A percentile compares a stretch with the other conserved stretches of the same genome.
Conservation (phyloP, 2,329 filamentous ascomycete species). For the Cucurbitaria berberidis region DNA sequence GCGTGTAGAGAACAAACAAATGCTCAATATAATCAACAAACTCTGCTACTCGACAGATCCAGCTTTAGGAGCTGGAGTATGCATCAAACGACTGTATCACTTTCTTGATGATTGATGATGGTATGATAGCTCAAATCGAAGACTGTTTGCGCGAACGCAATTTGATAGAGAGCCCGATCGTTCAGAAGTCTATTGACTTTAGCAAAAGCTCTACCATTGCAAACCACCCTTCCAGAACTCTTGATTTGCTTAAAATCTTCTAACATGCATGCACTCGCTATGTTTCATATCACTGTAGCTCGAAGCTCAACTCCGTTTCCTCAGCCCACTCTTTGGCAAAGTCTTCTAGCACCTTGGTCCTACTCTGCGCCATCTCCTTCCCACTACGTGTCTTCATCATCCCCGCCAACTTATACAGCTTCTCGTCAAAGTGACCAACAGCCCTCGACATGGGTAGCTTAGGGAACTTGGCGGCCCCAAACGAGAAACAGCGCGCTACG, state of each 20-base stretch:
- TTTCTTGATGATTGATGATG: too few species aligned
- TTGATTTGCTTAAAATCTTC: not conserved
- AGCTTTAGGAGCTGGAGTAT: too few species aligned
- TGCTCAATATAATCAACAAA: too few species aligned
- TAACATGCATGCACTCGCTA: not conserved
- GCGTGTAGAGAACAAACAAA: too few species aligned
- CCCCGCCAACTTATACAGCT: slow-evolving; percentile 37
- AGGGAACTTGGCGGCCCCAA: slow-evolving; percentile 61
- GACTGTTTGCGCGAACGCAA: not conserved
- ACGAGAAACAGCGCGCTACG: slow-evolving; percentile 79
- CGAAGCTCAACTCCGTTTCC: slow-evolving; percentile 22
- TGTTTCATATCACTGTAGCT: slow-evolving; percentile 3
- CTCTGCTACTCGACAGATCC: too few species aligned
- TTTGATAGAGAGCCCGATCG: not conserved
- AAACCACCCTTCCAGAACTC: too few species aligned
- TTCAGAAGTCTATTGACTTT: too few species aligned
- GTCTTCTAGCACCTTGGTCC: slow-evolving; percentile 17
- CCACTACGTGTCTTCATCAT: slow-evolving; percentile 48
- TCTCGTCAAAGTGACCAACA: slow-evolving; percentile 47
- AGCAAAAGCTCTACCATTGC: too few species aligned
- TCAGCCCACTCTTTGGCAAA: slow-evolving; percentile 25
- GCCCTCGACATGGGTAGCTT: slow-evolving; percentile 33
- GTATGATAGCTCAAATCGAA: not conserved
- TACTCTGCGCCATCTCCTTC: slow-evolving; percentile 21
- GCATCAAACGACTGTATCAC: too few species aligned